These are phyloP conservation scores for Theobroma grandiflorum DNA, from an alignment of 441 rosid species.

Conservation along the genomic window DNA sequence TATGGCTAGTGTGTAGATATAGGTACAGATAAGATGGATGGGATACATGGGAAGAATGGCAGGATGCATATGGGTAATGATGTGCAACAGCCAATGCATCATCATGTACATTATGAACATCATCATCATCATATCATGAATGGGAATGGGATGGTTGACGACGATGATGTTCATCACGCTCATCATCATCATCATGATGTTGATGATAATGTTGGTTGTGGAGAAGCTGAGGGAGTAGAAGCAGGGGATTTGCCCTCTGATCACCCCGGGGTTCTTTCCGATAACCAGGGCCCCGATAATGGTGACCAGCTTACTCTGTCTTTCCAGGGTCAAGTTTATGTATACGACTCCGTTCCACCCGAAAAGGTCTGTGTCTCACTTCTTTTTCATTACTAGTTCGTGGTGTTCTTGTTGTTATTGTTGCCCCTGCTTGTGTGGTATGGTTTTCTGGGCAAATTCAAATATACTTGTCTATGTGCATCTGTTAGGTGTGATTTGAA, in stretches of 20 bases:
- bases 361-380: conserved; percentile 53
- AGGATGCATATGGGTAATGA: conserved; percentile 44
- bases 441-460: neutral
- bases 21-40: conserved; percentile 47
- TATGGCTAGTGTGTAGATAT: neutral
- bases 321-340: conserved; percentile 79
- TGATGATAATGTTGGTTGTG: conserved; percentile 35
- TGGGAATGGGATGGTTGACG: conserved; percentile 50
- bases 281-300: conserved; percentile 45
- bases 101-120: conserved; percentile 49
- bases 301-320: conserved; percentile 70
- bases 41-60: conserved; percentile 45
- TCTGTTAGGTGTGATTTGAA: neutral
- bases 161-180: conserved; percentile 40
- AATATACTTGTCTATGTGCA: neutral
- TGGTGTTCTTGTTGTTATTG: neutral
- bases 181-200: conserved; percentile 31
- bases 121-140: conserved; percentile 49
- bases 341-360: conserved; percentile 60
- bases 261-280: conserved; percentile 50
- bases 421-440: neutral
- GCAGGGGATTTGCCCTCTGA: conserved; percentile 40
- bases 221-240: conserved; percentile 48
- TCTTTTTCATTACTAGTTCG: neutral
- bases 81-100: conserved; percentile 47